phyloP scores from a whole-genome alignment of 768 basidiomycete species.

The Kwoniella europaea region DNA sequence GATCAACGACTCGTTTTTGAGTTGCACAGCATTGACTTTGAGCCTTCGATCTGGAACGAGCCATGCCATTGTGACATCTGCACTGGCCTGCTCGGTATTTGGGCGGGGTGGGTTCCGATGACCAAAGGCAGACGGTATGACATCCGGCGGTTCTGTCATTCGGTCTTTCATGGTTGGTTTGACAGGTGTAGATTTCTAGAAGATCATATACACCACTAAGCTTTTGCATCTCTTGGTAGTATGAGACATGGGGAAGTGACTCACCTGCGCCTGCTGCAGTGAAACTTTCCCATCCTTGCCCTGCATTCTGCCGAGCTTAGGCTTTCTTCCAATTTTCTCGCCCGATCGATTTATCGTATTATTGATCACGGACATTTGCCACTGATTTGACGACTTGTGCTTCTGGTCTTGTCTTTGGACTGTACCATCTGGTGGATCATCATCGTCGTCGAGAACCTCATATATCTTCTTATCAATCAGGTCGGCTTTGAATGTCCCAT shows the following conservation, averaged over 20 bases:
- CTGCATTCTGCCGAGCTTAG: not conserved
- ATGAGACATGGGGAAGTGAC: too few relatives aligned
- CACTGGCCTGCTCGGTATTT: not conserved
- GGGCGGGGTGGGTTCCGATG: too few relatives aligned
- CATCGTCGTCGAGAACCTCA: not conserved
- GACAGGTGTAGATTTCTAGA: not conserved
- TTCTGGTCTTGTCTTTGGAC: not conserved
- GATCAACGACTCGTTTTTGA: not conserved
- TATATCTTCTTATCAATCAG: not conserved
- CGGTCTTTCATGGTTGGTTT: not conserved
- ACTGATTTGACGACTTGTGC: not conserved
- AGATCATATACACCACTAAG: too few relatives aligned
- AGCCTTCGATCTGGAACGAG: constrained; percentile 1
- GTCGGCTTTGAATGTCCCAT: not conserved
- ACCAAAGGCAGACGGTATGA: not conserved
- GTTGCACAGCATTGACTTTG: not conserved
- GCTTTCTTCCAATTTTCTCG: too few relatives aligned
- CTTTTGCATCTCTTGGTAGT: too few relatives aligned
- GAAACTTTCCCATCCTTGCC: constrained; percentile 10
- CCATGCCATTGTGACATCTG: constrained; percentile 4
- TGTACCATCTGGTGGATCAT: not conserved
- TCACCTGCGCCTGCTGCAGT: not conserved
- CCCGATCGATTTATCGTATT: not conserved
- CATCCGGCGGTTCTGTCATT: not conserved
- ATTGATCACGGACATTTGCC: not conserved